Evolutionary conservation across 2,329 filamentous ascomycete genomes (phyloP).

Genomic region (Hypocreales sp.): DNA sequence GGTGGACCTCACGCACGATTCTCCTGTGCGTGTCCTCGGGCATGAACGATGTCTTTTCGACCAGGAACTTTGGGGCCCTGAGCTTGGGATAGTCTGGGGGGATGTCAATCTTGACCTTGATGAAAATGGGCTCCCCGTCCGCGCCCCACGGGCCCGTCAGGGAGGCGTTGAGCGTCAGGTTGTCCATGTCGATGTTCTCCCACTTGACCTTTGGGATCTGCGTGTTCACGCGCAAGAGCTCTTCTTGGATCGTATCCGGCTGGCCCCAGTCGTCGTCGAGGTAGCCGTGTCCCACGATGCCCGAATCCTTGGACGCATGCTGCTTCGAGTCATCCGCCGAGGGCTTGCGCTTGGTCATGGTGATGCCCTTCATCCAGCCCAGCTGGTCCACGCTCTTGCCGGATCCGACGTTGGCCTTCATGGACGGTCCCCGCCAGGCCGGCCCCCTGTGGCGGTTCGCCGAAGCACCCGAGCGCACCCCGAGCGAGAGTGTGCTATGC

Average conservation of each 20-base stretch:
- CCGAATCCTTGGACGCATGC: conserved; percentile 35
- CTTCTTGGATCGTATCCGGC: conserved; percentile 47
- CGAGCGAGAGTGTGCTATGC: conserved; percentile 26
- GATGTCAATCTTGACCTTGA: conserved; percentile 46
- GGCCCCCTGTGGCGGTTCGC: conserved; percentile 15
- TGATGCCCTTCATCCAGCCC: conserved; percentile 55
- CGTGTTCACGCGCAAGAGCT: conserved; percentile 45
- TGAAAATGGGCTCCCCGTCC: conserved; percentile 39
- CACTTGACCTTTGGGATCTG: conserved; percentile 49
- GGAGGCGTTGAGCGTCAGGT: conserved; percentile 40
- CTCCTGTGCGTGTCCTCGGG: conserved; percentile 33
- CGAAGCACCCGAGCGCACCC: conserved; percentile 21
- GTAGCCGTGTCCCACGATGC: conserved; percentile 33
- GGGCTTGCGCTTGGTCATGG: conserved; percentile 40
- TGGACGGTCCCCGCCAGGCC: conserved; percentile 39
- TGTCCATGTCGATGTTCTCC: conserved; percentile 50
- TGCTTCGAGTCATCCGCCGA: conserved; percentile 23
- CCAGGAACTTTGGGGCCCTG: conserved; percentile 40
- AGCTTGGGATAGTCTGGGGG: conserved; percentile 42
- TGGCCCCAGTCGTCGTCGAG: conserved; percentile 43
- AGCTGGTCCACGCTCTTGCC: conserved; percentile 36
- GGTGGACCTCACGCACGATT: conserved; percentile 38
- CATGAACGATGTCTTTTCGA: conserved; percentile 50
- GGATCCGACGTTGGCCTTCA: conserved; percentile 36
- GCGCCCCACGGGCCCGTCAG: conserved; percentile 49